Evolutionary conservation across 768 basidiomycete genomes (phyloP), one percentile per base, ranked within the genome.

Genomic region (Rhizopogon vesiculosus): DNA sequence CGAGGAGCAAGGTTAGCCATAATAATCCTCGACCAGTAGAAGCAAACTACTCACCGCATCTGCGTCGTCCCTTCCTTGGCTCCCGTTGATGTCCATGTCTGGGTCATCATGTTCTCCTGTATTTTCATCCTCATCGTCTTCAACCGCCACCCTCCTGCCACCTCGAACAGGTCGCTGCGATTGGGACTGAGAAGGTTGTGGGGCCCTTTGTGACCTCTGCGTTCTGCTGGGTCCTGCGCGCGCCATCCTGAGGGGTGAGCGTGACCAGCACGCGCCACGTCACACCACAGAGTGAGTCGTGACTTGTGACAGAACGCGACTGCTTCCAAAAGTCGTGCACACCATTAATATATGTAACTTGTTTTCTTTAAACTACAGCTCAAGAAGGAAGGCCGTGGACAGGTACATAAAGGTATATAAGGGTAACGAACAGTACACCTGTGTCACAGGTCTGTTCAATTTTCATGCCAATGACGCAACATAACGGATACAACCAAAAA

Each of bases 141-240:
- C 72, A 3, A 69, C 61, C 12, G 54, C 53, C 0, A 29, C 60
- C 60, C 63, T 48, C 54, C 66, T 43, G 49, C 59, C 40, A 60
- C 59, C 48, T 66, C 57, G 62, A 42, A 62, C 69, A 46, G 69
- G 61, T 35, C 68, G 71, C 49, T 75, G 75, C 0, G 76, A 72
- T 46, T 72, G 79, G 25, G 66, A 59, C 56, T 77, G 79, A 7
- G 77, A 73, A 1, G 68, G 59, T 42, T 69, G 74, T 58, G 62
- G 65, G 5, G 69, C 64, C 39, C 72, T 72, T 62, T 68, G 80
- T 18, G 79, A 76, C 55, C 77, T 59, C 42, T 64, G 64, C 13
- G 64, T 59, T 48, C 66, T 62, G 52, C 67, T 68, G 13, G 70
- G 70, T 12, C 67, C 69, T 43, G 69, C 68, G 18, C 70, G 67